Evolutionary conservation across 257 asterid genomes (phyloP).

Genomic region (Thymus mandschuricus): DNA sequence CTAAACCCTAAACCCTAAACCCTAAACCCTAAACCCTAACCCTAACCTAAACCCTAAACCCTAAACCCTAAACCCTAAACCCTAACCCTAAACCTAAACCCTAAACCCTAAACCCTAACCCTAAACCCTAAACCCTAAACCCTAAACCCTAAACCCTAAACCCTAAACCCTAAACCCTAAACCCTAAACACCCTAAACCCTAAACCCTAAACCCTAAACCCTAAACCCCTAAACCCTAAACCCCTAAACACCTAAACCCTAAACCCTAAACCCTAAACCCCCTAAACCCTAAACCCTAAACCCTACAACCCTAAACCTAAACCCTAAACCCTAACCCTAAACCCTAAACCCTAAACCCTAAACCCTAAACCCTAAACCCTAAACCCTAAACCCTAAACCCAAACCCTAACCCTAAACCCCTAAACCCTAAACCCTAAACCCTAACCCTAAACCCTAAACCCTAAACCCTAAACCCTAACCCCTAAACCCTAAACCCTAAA

Average conservation of each 20-base stretch:
- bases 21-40: constrained; percentile 1
- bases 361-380: constrained; percentile 23
- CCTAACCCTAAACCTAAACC: constrained; percentile 17
- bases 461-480: constrained; percentile 12
- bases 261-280: too few species aligned
- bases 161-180: constrained; percentile 22
- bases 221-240: too few species aligned
- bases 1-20: constrained; percentile 3
- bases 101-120: constrained; percentile 12
- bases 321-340: constrained; percentile 23
- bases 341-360: constrained; percentile 25
- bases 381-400: constrained; percentile 23
- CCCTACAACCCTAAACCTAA: too few species aligned
- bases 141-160: constrained; percentile 3
- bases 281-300: too few species aligned
- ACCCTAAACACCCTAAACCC: constrained; percentile 27
- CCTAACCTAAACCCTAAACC: constrained; percentile 1
- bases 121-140: constrained; percentile 25
- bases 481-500: constrained; percentile 15
- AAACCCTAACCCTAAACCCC: too few species aligned
- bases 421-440: too few species aligned
- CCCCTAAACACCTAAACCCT: too few species aligned
- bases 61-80: constrained; percentile 18
- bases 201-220: constrained; percentile 22
- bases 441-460: constrained; percentile 9